Evolutionary conservation across 805 yeast species (phyloP).

Genomic region (Priceomyces medius): DNA sequence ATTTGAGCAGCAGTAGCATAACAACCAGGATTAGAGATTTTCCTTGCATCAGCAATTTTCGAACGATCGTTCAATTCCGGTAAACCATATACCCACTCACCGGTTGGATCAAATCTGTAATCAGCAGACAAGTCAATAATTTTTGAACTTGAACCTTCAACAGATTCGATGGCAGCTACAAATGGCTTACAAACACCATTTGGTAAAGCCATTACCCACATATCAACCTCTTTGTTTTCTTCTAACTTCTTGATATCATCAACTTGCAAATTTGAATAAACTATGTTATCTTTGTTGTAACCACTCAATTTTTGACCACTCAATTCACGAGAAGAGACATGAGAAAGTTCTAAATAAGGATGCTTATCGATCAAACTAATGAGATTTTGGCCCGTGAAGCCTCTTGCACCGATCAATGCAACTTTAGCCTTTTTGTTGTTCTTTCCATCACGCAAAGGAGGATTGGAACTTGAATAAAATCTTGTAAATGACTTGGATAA

Average conservation of each 20-base stretch:
- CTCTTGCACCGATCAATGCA: slow-evolving; percentile 98
- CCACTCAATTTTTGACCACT: slow-evolving; percentile 84
- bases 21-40: slow-evolving; percentile 97
- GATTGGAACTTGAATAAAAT: slow-evolving; percentile 58
- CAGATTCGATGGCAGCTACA: slow-evolving; percentile 75
- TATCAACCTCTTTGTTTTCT: slow-evolving; percentile 72
- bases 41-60: slow-evolving; percentile 64
- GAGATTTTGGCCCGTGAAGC: slow-evolving; percentile 93
- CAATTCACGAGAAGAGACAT: slow-evolving; percentile 95
- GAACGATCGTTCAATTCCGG: slow-evolving; percentile 84
- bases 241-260: slow-evolving; percentile 85
- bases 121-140: slow-evolving; percentile 94
- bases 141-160: slow-evolving; percentile 64
- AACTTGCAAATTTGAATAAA: slow-evolving; percentile 80
- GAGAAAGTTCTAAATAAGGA: slow-evolving; percentile 82
- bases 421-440: slow-evolving; percentile 67
- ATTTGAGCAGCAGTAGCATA: slow-evolving; percentile 96
- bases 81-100: slow-evolving; percentile 90
- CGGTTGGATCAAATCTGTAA: slow-evolving; percentile 85
- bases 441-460: slow-evolving; percentile 65
- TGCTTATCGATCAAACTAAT: slow-evolving; percentile 84
- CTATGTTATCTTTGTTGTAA: slow-evolving; percentile 76
- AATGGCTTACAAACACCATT: slow-evolving; percentile 93
- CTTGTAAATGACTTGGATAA: slow-evolving; percentile 10
- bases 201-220: slow-evolving; percentile 99